Evolutionary conservation across 2,329 filamentous ascomycete genomes (phyloP), one percentile per base, ranked within the genome.

Genomic region (Chaetomium sp.): DNA sequence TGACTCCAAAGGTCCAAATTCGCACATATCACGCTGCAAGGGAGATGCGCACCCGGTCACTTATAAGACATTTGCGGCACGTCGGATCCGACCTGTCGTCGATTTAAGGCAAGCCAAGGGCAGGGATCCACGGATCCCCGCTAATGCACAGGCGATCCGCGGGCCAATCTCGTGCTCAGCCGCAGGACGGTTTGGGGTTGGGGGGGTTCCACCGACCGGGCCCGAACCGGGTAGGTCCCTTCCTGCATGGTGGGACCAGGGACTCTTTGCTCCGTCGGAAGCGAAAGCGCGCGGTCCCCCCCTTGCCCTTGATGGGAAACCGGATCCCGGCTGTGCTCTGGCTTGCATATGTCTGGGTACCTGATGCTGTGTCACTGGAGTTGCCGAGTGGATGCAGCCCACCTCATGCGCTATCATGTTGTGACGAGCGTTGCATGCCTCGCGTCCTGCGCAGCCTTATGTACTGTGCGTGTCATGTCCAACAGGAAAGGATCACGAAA

Each of bases 61-160:
- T 53, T 27, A 33, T 38, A 21, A 35, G 29, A 31, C 25, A 21
- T 16, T 4, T 3, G 33, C 3, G 56, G 29, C n/a, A 47, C 45
- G 31, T 47, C 10, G n/a, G 19, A 49, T 25, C 60, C 45, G 64
- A 68, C 62, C 45, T 63, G 66, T 68, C 64, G 66, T 68, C 62
- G 57, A 66, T 65, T 66, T 68, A 68, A 68, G 23, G 45, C 57
- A 68, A 68, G 21, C 3, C 54, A 54, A 45, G 13, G 38, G 47
- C 38, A 45, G 21, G 61, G 49, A 38, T 60, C 62, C 60, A 59
- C 56, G 27, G 27, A 29, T 3, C 45, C n/a, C 29, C 29, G 53
- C 62, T 67, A 63, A 64, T 64, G 65, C 65, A 60, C 2, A 7
- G 56, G 8, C 42, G 50, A 61, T 53, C 51, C 9, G 23, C 25